Evolutionary conservation across 176 grass and related monocot species (phyloP).

Genomic region (Aegilops bicornis): DNA sequence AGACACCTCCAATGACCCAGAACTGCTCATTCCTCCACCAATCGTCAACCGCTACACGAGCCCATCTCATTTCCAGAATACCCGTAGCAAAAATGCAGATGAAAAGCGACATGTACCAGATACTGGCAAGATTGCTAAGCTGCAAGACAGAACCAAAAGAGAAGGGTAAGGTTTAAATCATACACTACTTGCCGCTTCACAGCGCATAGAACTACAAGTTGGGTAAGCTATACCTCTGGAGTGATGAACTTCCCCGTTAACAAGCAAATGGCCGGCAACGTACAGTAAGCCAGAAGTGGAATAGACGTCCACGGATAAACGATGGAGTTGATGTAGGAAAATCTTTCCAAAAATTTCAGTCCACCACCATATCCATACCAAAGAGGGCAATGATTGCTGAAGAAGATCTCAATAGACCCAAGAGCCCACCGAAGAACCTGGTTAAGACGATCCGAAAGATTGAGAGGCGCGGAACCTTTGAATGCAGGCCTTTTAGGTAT

Average conservation of each 20-base stretch:
- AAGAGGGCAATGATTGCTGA: conserved; percentile 91
- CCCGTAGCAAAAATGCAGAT: conserved; percentile 72
- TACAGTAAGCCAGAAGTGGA: conserved; percentile 78
- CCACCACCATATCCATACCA: conserved; percentile 86
- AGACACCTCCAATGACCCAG: conserved; percentile 87
- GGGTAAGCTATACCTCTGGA: conserved; percentile 42
- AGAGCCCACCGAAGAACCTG: conserved; percentile 92
- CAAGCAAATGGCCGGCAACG: conserved; percentile 89
- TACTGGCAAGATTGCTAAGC: conserved; percentile 79
- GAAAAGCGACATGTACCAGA: conserved; percentile 74
- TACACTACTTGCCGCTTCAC: not conserved
- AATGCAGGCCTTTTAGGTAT: conserved; percentile 77
- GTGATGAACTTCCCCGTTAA: conserved; percentile 91
- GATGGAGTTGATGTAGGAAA: conserved; percentile 92
- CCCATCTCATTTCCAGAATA: conserved; percentile 72
- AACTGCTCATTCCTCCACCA: conserved; percentile 93
- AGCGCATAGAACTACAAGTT: not conserved
- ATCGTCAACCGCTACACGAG: conserved; percentile 70
- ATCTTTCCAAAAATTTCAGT: conserved; percentile 78
- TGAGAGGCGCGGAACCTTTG: conserved; percentile 82
- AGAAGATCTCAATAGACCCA: conserved; percentile 82
- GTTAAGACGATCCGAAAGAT: conserved; percentile 92
- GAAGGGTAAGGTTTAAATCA: not conserved
- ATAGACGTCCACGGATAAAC: conserved; percentile 88
- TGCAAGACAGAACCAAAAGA: conserved; percentile 28